Conservation (phyloP, 1,284 basidiomycete genomes). For the Cryptococcus wingfieldii region DNA sequence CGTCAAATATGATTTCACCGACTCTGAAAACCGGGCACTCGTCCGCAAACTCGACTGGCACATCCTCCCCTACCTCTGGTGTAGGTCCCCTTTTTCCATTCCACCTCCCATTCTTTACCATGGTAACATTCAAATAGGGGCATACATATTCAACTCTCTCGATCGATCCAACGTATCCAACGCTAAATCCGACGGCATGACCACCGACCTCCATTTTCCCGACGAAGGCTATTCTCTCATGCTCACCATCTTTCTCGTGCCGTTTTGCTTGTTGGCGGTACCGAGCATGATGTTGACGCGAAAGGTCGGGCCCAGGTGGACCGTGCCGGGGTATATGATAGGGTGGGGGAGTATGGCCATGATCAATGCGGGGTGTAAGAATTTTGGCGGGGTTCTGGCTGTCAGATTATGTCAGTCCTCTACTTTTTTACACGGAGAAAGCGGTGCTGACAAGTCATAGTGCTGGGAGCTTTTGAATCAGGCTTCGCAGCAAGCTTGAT, state of each 20-base stretch:
- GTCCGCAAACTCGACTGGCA: conserved; percentile 23
- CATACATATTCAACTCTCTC: conserved; percentile 28
- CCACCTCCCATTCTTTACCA: background rate
- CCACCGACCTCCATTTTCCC: conserved; percentile 26
- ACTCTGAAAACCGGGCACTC: conserved; percentile 13
- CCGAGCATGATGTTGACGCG: conserved; percentile 25
- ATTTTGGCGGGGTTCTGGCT: conserved; percentile 19
- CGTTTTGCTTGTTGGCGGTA: conserved; percentile 17
- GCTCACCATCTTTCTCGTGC: conserved; percentile 22
- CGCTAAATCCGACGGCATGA: conserved; percentile 33
- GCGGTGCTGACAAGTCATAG: background rate
- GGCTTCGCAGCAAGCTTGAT: conserved; percentile 22
- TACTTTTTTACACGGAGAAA: background rate
- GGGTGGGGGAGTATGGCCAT: conserved; percentile 24
- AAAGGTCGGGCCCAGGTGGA: conserved; percentile 22
- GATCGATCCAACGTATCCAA: conserved; percentile 36
- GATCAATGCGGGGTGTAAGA: conserved; percentile 19
- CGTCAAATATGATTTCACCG: conserved; percentile 15
- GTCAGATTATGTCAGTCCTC: conserved; percentile 19
- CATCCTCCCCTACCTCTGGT: conserved; percentile 24
- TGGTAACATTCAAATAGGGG: background rate
- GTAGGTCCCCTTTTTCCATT: background rate
- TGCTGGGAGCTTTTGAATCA: conserved; percentile 22
- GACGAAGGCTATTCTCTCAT: conserved; percentile 23
- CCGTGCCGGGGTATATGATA: conserved; percentile 28